Percentiles rank a stretch among this genome's conserved stretches.
These are phyloP conservation scores for Chenopodium berlandieri DNA, from an alignment of 148 eudicot genomes.

Conservation along the genomic window DNA sequence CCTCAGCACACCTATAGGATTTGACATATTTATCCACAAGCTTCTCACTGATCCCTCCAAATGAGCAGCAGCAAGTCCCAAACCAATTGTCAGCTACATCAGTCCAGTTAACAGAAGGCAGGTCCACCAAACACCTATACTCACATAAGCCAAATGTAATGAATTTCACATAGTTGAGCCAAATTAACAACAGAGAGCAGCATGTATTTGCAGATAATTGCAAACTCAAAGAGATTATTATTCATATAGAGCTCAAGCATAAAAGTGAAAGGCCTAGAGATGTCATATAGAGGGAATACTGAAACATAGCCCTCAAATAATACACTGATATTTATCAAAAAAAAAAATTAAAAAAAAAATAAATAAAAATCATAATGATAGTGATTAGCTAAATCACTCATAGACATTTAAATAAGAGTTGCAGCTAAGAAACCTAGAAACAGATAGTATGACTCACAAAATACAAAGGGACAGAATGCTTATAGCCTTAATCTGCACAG, in stretches of 20 bases:
- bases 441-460: not conserved
- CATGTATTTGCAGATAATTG: not conserved
- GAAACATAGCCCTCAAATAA: not conserved
- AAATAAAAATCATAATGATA: too few relatives aligned
- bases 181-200: not conserved
- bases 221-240: not conserved
- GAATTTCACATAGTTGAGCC: not conserved
- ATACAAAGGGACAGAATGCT: not conserved
- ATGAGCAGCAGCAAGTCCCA: conserved; percentile 90
- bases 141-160: not conserved
- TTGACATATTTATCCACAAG: conserved; percentile 64
- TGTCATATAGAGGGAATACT: too few relatives aligned
- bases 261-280: not conserved
- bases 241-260: not conserved
- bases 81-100: conserved; percentile 97
- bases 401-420: not conserved
- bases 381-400: not conserved
- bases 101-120: conserved; percentile 92
- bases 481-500: too few relatives aligned
- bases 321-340: not conserved
- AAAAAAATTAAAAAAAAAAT: too few relatives aligned
- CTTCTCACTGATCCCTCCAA: conserved; percentile 87
- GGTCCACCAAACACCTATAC: conserved; percentile 65
- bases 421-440: not conserved
- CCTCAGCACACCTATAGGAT: conserved; percentile 56